Evolutionary conservation across 108 stramenopile genomes (phyloP).

Genomic region (Nitzschia sp.): DNA sequence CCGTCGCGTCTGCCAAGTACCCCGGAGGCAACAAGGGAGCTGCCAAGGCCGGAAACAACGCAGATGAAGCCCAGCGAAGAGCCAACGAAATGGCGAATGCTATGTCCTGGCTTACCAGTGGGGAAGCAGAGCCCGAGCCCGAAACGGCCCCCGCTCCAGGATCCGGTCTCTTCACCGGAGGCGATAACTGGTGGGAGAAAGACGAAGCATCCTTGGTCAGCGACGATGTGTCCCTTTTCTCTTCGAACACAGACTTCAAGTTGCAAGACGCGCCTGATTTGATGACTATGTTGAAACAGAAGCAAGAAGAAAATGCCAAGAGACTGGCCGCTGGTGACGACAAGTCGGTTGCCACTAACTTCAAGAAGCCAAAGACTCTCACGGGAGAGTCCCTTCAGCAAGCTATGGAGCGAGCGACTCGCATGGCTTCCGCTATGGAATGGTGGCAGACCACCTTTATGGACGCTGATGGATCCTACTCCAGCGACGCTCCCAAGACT

Average conservation of each 20-base stretch:
- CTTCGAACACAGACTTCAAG: conserved; percentile 20
- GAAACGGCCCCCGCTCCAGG: conserved; percentile 15
- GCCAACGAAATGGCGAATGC: conserved; percentile 41
- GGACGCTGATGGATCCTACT: background rate
- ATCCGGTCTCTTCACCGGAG: conserved; percentile 15
- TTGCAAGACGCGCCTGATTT: conserved; percentile 33
- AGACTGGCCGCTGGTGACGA: background rate
- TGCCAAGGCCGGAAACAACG: conserved; percentile 20
- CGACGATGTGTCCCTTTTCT: conserved; percentile 30
- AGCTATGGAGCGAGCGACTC: conserved; percentile 27
- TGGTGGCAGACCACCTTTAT: conserved; percentile 29
- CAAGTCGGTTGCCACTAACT: background rate
- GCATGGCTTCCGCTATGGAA: conserved; percentile 33
- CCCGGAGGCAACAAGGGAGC: conserved; percentile 1
- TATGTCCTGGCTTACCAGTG: conserved; percentile 30
- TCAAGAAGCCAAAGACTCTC: background rate
- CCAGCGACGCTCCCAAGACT: background rate
- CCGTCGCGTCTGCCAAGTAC: conserved; percentile 34
- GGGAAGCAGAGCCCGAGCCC: conserved; percentile 8
- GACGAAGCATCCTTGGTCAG: conserved; percentile 11
- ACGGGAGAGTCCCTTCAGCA: background rate
- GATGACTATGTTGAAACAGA: conserved; percentile 39
- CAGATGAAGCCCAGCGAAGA: conserved; percentile 27
- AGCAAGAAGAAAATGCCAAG: conserved; percentile 33
- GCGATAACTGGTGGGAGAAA: conserved; percentile 40